Conservation (phyloP, 768 basidiomycete species). For the Thelephora aurantiotincta region DNA sequence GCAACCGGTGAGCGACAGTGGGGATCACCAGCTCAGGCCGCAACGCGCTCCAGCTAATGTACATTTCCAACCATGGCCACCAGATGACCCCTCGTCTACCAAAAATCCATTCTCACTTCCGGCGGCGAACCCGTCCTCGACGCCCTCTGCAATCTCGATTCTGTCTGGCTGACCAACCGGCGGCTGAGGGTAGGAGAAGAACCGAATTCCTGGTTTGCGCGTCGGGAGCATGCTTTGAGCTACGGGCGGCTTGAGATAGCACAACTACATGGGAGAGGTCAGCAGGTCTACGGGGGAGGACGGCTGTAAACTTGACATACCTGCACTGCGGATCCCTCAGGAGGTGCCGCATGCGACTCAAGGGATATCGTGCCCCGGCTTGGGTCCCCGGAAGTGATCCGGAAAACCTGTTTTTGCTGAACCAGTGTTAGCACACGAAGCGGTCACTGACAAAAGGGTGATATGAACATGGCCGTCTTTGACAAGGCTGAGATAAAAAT, state of each 20-base stretch:
- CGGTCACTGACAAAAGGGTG: not conserved
- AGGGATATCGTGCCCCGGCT: conserved; percentile 55
- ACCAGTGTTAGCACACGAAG: conserved; percentile 3
- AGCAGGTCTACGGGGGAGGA: not conserved
- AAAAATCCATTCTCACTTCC: conserved; percentile 11
- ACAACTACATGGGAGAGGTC: conserved; percentile 1
- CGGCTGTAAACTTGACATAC: conserved; percentile 19
- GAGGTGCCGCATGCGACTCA: conserved; percentile 35
- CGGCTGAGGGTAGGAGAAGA: conserved; percentile 5
- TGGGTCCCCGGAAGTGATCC: conserved; percentile 59
- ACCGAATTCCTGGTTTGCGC: not conserved
- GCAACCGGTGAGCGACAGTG: too few species aligned
- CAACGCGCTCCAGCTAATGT: too few species aligned
- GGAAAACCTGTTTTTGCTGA: conserved; percentile 34
- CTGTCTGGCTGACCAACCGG: not conserved
- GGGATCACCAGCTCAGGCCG: too few species aligned
- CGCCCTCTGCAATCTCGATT: not conserved
- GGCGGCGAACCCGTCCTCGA: not conserved
- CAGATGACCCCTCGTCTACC: not conserved
- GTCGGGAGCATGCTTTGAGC: conserved; percentile 2
- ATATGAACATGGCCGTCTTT: conserved; percentile 10
- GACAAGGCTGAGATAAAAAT: conserved; percentile 40
- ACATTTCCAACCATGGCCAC: too few species aligned
- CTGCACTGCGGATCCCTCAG: conserved; percentile 34
- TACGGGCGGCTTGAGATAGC: conserved; percentile 1